Evolutionary conservation across 495 filamentous ascomycete genomes (phyloP).

Genomic region (Xylaria castorea): DNA sequence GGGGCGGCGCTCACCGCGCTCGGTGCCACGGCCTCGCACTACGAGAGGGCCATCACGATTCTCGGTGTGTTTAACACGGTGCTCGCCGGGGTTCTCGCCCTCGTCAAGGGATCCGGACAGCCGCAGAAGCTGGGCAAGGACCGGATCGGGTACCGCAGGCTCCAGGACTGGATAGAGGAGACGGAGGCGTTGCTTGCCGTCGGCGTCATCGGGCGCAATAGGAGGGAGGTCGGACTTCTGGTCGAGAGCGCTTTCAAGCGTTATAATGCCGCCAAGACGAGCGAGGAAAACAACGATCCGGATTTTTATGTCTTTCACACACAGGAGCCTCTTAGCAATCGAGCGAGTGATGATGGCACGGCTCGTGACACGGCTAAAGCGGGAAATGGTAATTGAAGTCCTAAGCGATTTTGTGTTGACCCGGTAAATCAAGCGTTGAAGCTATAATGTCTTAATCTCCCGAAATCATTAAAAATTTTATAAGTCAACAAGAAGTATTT

Average conservation of each 20-base stretch:
- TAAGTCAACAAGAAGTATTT: neutral
- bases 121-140: slow-evolving; percentile 51
- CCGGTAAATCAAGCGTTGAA: neutral
- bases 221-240: slow-evolving; percentile 51
- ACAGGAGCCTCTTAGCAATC: slow-evolving; percentile 12
- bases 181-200: slow-evolving; percentile 42
- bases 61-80: slow-evolving; percentile 58
- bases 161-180: slow-evolving; percentile 51
- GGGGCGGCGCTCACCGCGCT: slow-evolving; percentile 55
- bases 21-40: slow-evolving; percentile 48
- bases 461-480: too few species aligned
- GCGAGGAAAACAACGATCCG: slow-evolving; percentile 52
- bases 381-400: neutral
- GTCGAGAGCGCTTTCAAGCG: slow-evolving; percentile 53
- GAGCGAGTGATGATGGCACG: slow-evolving; percentile 12
- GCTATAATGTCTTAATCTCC: neutral
- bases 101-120: slow-evolving; percentile 53
- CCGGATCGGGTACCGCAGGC: slow-evolving; percentile 47
- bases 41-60: slow-evolving; percentile 49
- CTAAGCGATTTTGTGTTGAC: neutral
- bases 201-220: slow-evolving; percentile 52
- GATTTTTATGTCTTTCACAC: slow-evolving; percentile 48
- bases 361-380: neutral
- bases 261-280: slow-evolving; percentile 52
- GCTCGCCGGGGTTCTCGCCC: slow-evolving; percentile 56